Base-by-base conservation (phyloP, 441 rosid genomes). In the Aleurites moluccanus region DNA sequence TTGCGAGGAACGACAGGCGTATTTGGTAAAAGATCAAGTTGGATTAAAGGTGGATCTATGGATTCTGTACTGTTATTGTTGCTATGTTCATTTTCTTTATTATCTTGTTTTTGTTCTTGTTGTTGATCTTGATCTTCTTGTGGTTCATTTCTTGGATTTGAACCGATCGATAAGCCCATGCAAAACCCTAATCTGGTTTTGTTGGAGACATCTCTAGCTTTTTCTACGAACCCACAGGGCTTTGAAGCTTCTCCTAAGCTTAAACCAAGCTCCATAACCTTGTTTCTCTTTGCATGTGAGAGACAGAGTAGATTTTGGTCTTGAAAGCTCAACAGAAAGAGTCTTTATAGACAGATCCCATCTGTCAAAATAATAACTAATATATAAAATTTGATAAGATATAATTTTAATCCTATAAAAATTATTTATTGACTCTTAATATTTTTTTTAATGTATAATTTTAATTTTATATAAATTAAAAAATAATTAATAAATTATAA, bases 261-360 rank as follows among this genome's bases (percentile, higher is more conserved):
- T 62, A 85, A 72, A 25, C 84, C 84, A 64, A 85, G 87, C 78
- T 85, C 87, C 87, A 85, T 85, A 9, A 27, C 49, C 49, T 9
- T 42, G 20, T 33, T 18, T 1, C 33, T 59, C 38, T 59, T 59
- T 59, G 64, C 64, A 59, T 59, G 64, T 27, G 23, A 73, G 68
- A 23, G 30, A 16, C 16, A 49, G 15, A 42, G 4, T 6, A 6
- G 63, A 15, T n/a, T 18, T 50, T 50, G 0, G 38, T 59, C 44
- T 33, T 59, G 15, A 74, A 53, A 65, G 40, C 44, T 6, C 66
- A 28, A 28, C 18, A 4, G 60, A 64, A 50, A 59, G 81, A 63
- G 81, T 47, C 72, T 72, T 75, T 81, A 75, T 78, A 70, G 70
- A 64, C 55, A 77, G 14, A 42, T 6, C 18, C 9, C 2, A 3